Evolutionary conservation across 148 eudicot species (phyloP).

Genomic region (Silene uniflora): DNA sequence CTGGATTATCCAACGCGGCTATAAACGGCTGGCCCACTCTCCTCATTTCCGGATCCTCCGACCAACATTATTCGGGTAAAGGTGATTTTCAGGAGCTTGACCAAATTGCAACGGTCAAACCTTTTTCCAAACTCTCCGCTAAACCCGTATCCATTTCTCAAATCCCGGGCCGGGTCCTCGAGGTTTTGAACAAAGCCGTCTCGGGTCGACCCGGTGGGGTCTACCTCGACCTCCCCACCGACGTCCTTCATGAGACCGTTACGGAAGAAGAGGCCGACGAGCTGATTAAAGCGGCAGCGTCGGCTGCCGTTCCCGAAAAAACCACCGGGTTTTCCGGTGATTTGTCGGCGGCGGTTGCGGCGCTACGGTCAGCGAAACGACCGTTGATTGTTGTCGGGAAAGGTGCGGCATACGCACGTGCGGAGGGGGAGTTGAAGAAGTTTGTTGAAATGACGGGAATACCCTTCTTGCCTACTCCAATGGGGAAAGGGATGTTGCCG

Average conservation of each 20-base stretch:
- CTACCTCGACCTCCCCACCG: constrained; percentile 71
- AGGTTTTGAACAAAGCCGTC: constrained; percentile 32
- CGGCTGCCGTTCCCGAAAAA: neutral
- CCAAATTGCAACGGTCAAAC: constrained; percentile 60
- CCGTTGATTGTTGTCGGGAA: constrained; percentile 89
- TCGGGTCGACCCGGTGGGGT: constrained; percentile 81
- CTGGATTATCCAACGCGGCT: constrained; percentile 86
- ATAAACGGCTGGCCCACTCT: constrained; percentile 72
- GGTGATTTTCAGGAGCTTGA: constrained; percentile 98
- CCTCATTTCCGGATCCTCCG: constrained; percentile 81
- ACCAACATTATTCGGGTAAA: constrained; percentile 55
- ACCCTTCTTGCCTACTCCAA: constrained; percentile 92
- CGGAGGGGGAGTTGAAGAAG: constrained; percentile 46
- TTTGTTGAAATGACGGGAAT: constrained; percentile 77
- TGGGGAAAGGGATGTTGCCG: constrained; percentile 93
- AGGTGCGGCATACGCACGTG: constrained; percentile 73
- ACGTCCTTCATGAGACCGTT: constrained; percentile 70
- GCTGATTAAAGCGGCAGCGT: constrained; percentile 37
- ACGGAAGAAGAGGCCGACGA: constrained; percentile 49
- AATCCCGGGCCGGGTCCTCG: constrained; percentile 48
- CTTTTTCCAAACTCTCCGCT: constrained; percentile 63
- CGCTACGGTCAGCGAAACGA: constrained; percentile 56
- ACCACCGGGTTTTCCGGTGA: neutral
- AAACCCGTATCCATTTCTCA: constrained; percentile 41
- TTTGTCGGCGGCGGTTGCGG: constrained; percentile 41